Evolutionary conservation across 352 stramenopile genomes (phyloP), one percentile per base, ranked within the genome.

Genomic region (Phytopythium vexans): DNA sequence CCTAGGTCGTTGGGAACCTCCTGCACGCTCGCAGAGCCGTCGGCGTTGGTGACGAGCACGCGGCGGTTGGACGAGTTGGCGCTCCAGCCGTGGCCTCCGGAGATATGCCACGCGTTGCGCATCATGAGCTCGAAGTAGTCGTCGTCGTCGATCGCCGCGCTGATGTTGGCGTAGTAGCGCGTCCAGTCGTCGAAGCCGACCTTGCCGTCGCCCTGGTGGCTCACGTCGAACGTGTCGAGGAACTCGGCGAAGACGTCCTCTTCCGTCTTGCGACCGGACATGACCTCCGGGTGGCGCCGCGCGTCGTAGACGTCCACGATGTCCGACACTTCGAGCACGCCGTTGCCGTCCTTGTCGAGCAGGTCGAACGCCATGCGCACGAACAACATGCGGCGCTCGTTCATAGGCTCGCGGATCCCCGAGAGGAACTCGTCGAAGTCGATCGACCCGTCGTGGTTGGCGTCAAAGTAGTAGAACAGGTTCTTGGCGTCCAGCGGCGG

Each of bases 91-190:
- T 66, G 16, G 12, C 77, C 86, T 21, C 77, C 69, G 3, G 64
- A 74, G 35, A 93, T 68, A 48, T 88, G 74, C 77, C 77, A 88
- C 4, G 77, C 78, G 54, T 96, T 97, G 52, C 86, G 83, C 63
- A 97, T 89, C 82, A 97, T 94, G 42, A 93, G 66, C 68, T 96
- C 88, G 56, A 97, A 97, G 56, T 97, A 96, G 37, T 97, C 86
- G 59, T 97, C 91, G 66, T 94, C 79, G 46, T 97, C 87, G 52
- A 97, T 92, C 36, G 64, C 74, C 15, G 82, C 83, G 33, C 81
- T 93, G 31, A 97, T 70, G 58, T 96, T 96, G 4, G 72, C 64
- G 67, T 98, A 98, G 68, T 97, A 98, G 21, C 84, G 71, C 37
- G 77, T 74, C 79, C 79, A 92, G 10, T 83, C 70, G 12, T 82